Evolutionary conservation across 768 basidiomycete genomes (phyloP).

Genomic region (Mycena pura): DNA sequence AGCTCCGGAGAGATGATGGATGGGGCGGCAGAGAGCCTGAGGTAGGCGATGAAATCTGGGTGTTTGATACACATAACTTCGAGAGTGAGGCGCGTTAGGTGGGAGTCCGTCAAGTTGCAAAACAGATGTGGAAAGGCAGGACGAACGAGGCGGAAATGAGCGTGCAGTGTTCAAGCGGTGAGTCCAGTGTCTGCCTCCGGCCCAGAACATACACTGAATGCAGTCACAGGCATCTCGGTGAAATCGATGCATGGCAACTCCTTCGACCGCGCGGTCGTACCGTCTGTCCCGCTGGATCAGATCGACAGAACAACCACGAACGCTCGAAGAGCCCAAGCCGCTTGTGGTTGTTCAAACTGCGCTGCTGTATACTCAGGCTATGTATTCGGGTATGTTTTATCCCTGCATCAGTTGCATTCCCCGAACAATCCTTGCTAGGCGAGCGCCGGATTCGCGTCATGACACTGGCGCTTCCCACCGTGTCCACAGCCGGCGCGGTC

Average conservation of each 20-base stretch:
- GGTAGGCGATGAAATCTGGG: neutral
- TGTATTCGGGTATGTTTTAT: slow-evolving; percentile 34
- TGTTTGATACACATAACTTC: neutral
- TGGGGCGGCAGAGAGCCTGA: neutral
- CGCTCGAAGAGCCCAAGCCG: slow-evolving; percentile 49
- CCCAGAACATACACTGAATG: neutral
- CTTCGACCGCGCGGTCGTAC: slow-evolving; percentile 64
- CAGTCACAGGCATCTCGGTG: slow-evolving; percentile 38
- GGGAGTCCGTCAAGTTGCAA: neutral
- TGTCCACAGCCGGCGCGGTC: slow-evolving; percentile 59
- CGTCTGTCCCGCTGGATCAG: slow-evolving; percentile 61
- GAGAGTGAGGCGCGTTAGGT: neutral
- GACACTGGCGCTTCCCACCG: slow-evolving; percentile 66
- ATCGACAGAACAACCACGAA: slow-evolving; percentile 65
- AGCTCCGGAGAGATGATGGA: neutral
- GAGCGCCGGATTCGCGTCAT: slow-evolving; percentile 68
- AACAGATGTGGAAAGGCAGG: slow-evolving; percentile 31
- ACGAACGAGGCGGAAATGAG: slow-evolving; percentile 72
- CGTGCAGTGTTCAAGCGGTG: slow-evolving; percentile 67
- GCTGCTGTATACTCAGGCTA: slow-evolving; percentile 63
- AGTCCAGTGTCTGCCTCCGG: neutral
- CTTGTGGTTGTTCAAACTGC: slow-evolving; percentile 62
- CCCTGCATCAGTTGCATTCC: too few relatives aligned
- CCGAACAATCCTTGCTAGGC: slow-evolving; percentile 37
- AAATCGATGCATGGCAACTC: slow-evolving; percentile 69